Conservation (phyloP, 306 rosid genomes). For the Vicia sativa region DNA sequence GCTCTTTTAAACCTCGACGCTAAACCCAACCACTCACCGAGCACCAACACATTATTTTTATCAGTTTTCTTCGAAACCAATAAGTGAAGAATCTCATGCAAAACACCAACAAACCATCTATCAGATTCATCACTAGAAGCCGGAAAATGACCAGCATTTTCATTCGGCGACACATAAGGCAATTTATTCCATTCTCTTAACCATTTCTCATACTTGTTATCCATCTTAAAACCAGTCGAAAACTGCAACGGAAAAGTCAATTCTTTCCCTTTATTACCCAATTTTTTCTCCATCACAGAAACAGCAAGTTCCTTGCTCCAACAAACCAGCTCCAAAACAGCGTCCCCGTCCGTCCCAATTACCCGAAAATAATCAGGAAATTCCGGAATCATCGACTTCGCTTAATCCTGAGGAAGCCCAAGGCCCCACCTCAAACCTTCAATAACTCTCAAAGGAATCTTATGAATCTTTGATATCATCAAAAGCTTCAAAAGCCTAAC, state of each 20-base stretch:
- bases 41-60: constrained; percentile 54
- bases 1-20: constrained; percentile 78
- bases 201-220: constrained; percentile 75
- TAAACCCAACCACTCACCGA: constrained; percentile 80
- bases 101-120: constrained; percentile 69
- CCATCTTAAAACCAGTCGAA: constrained; percentile 76
- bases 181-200: constrained; percentile 74
- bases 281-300: constrained; percentile 59
- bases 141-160: constrained; percentile 59
- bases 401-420: constrained; percentile 71
- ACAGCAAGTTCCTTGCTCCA: constrained; percentile 70
- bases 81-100: constrained; percentile 84
- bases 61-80: constrained; percentile 74
- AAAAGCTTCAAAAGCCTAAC: constrained; percentile 65
- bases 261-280: constrained; percentile 24
- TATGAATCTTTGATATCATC: constrained; percentile 62
- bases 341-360: constrained; percentile 9
- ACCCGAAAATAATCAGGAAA: constrained; percentile 77
- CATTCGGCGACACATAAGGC: constrained; percentile 76
- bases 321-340: constrained; percentile 75
- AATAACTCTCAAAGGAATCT: constrained; percentile 51
- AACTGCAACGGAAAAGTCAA: constrained; percentile 58
- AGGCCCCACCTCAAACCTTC: constrained; percentile 71
- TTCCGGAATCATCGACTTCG: constrained; percentile 54
- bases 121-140: constrained; percentile 70